Conservation (phyloP, 2,329 filamentous ascomycete genomes). For the Aspergillus fijiensis region DNA sequence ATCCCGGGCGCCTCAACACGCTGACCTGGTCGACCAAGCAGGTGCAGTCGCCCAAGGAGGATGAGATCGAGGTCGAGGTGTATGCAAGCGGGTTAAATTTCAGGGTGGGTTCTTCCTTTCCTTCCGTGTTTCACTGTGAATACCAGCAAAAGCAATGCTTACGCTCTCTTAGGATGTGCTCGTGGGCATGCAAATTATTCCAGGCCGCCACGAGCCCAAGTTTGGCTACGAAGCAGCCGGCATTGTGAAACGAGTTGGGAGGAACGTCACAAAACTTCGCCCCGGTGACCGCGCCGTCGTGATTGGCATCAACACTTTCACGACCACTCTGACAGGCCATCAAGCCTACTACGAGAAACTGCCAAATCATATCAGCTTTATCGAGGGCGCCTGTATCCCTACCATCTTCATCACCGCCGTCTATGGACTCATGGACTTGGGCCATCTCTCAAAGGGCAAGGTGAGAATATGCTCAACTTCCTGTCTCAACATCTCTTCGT, state of each 20-base stretch:
- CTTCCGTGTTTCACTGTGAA: neutral
- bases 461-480: too few relatives aligned
- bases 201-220: neutral
- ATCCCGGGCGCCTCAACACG: conserved; percentile 21
- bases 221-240: conserved; percentile 27
- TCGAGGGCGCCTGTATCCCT: too few relatives aligned
- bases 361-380: too few relatives aligned
- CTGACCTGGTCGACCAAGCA: conserved; percentile 22
- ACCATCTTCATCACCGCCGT: too few relatives aligned
- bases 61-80: conserved; percentile 25
- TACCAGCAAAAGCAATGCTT: neutral
- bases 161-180: conserved; percentile 1
- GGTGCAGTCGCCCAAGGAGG: conserved; percentile 1
- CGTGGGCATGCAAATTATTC: neutral
- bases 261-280: conserved; percentile 16
- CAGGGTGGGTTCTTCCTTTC: neutral
- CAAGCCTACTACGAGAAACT: too few relatives aligned
- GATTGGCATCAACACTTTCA: neutral
- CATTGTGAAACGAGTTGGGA: conserved; percentile 22
- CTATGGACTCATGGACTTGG: too few relatives aligned
- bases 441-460: too few relatives aligned
- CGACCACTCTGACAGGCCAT: too few relatives aligned
- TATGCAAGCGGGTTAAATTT: conserved; percentile 4
- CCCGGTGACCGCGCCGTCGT: conserved; percentile 23
- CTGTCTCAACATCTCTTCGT: neutral